Conservation (phyloP, 768 basidiomycete genomes). For the Omphalotus guepiniiformis region DNA sequence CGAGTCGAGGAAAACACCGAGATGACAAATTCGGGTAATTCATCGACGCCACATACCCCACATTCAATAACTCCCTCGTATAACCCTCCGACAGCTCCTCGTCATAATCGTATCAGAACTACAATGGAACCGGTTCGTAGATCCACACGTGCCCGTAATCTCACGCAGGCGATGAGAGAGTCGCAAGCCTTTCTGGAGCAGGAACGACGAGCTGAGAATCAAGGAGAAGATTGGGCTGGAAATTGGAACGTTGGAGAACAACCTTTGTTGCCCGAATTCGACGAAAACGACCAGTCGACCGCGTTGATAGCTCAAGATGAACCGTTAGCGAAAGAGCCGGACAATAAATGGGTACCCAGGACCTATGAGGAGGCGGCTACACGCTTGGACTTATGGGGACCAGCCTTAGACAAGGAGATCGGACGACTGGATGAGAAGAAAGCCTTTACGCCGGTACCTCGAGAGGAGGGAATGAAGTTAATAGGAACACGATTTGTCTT, state of each 20-base stretch:
- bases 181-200: background rate
- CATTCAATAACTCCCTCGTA: no score
- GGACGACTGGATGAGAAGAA: background rate
- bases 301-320: background rate
- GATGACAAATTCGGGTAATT: background rate
- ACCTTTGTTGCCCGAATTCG: background rate
- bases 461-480: background rate
- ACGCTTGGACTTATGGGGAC: no score
- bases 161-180: background rate
- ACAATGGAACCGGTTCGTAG: background rate
- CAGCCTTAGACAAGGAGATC: no score
- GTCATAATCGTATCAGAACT: no score
- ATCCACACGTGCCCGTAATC: background rate
- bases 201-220: background rate
- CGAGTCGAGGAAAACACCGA: background rate
- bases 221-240: background rate
- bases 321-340: background rate
- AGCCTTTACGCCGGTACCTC: background rate
- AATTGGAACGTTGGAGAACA: no score
- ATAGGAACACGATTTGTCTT: constrained; percentile 4
- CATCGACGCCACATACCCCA: background rate
- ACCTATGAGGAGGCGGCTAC: no score
- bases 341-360: no score
- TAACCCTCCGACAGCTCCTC: no score
- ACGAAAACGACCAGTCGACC: background rate